Base-by-base conservation (phyloP, 352 stramenopile species). In the Paralagenidium karlingii region DNA sequence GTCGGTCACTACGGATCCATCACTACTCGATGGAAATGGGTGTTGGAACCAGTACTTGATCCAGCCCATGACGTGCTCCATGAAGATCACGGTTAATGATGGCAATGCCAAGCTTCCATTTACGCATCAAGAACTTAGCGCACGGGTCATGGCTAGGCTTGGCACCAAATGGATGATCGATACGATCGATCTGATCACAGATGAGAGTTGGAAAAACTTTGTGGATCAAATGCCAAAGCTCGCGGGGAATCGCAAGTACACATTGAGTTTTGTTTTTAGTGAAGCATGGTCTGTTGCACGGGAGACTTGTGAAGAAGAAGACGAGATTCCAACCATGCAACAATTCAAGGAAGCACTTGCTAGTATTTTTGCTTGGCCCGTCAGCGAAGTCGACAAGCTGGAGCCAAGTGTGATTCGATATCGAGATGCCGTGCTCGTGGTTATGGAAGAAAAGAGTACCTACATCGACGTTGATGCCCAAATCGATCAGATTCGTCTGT, bases 391-490 rank as follows among this genome's bases (percentile, higher is more conserved):
- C 0, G 59, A 77, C n/a, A 54, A 68, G 6, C 49, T 91, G 3
- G 57, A 75, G 34, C 40, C 43, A 2, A 78, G 58, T 19, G 76
- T 89, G 24, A 38, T 61, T 40, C 78, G 73, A 34, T 91, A 86
- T 41, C 69, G 74, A 10, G 74, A 83, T 21, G 75, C 75, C 0
- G 78, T 88, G 19, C 68, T 91, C 19, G 69, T 86, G 27, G 64
- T 89, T 18, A 80, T 91, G 54, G 63, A 86, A 29, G 77, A 91
- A 39, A 91, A 91, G 34, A 87, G 67, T 56, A 91, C 77, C n/a
- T 91, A 86, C 46, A 77, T 91, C 40, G 71, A 87, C 31, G 74
- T 69, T 1, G 63, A 66, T 31, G 71, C 74, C 5, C 63, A 26
- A n/a, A 63, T 91, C 8, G 77, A 91, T 39, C 58, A 82, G 28